These are phyloP conservation scores for Aspergillus udagawae DNA, from an alignment of 2,329 filamentous ascomycete genomes.

Conservation along the genomic window DNA sequence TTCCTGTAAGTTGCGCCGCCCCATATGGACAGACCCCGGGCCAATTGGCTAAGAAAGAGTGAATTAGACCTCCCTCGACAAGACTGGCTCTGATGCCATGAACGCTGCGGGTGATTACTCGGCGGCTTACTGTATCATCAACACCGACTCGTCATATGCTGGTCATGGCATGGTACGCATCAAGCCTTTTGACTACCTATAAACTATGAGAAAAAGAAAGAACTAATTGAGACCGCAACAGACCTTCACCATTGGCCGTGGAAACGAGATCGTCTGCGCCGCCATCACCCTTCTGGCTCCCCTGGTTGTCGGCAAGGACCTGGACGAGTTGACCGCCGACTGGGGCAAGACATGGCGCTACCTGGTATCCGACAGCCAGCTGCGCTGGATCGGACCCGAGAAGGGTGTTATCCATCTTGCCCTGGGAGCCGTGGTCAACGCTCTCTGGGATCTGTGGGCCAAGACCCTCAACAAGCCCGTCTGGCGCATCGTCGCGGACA, in stretches of 20 bases:
- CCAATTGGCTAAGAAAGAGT: conserved; percentile 2
- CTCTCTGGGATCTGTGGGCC: conserved; percentile 93
- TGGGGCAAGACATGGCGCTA: conserved; percentile 89
- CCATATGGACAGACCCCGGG: background rate
- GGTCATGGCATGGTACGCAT: conserved; percentile 41
- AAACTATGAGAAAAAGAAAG: conserved; percentile 1
- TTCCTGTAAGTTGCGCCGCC: conserved; percentile 49
- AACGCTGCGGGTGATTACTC: conserved; percentile 92
- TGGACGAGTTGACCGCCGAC: conserved; percentile 71
- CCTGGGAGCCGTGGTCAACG: conserved; percentile 83
- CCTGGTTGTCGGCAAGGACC: conserved; percentile 69
- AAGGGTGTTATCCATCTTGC: conserved; percentile 94
- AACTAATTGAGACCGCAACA: conserved; percentile 8
- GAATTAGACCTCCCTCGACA: conserved; percentile 76
- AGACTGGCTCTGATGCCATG: conserved; percentile 96
- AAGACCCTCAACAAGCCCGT: conserved; percentile 82
- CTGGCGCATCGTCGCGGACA: conserved; percentile 85
- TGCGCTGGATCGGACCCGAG: conserved; percentile 91
- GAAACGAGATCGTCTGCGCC: conserved; percentile 86
- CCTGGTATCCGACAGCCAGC: conserved; percentile 84
- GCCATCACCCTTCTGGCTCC: conserved; percentile 76
- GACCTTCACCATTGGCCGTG: conserved; percentile 56
- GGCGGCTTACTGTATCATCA: conserved; percentile 85
- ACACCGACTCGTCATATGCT: conserved; percentile 62
- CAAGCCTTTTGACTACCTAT: no score